Conservation (phyloP, 78 protist species). For the Dictyostelium firmibasis region DNA sequence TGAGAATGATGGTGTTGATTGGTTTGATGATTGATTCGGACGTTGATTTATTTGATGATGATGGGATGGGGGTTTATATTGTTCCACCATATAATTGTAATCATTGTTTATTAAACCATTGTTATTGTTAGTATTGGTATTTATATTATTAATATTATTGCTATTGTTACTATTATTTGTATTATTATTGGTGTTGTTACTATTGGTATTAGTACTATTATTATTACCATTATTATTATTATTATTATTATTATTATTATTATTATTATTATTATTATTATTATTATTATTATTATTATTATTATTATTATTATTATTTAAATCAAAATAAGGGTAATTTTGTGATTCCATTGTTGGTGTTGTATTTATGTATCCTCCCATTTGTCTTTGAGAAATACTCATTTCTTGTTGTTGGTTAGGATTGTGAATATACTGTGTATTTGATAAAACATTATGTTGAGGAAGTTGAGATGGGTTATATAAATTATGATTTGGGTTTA, state of each 20-base stretch:
- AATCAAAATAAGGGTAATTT: background rate
- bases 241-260: constrained; percentile 1
- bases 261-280: constrained; percentile 3
- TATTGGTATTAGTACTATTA: background rate
- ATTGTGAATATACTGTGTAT: background rate
- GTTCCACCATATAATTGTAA: background rate
- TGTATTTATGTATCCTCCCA: background rate
- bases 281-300: constrained; percentile 1
- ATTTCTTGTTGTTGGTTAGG: background rate
- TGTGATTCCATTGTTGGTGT: background rate
- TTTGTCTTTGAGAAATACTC: background rate
- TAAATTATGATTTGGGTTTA: background rate
- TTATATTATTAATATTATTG: background rate
- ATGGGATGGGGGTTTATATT: background rate
- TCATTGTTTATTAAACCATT: background rate
- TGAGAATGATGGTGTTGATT: constrained; percentile 2
- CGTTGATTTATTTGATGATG: background rate
- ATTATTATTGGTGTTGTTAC: background rate
- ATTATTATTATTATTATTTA: background rate
- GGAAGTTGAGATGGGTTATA: background rate
- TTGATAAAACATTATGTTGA: background rate
- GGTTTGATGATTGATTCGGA: background rate
- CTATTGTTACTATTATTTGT: background rate
- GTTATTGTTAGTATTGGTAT: background rate
- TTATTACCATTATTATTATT: constrained; percentile 1